Evolutionary conservation across 768 basidiomycete species (phyloP).

Genomic region (Clitopilus passeckerianus): DNA sequence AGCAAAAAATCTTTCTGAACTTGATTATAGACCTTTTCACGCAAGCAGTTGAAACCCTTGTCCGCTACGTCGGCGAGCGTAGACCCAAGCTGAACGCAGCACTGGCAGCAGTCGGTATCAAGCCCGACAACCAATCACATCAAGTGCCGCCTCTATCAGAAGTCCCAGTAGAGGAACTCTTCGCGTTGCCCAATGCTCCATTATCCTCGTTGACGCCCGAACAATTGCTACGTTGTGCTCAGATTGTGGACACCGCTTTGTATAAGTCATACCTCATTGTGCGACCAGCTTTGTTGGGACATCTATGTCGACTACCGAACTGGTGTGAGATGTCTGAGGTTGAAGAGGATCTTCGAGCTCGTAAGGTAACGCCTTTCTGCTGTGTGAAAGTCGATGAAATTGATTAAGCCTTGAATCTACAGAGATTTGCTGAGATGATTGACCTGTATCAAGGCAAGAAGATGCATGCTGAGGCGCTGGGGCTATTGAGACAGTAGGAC

Average conservation of each 20-base stretch:
- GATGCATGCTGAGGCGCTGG: constrained; percentile 89
- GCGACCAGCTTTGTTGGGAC: constrained; percentile 75
- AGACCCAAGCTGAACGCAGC: constrained; percentile 83
- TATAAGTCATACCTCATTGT: constrained; percentile 90
- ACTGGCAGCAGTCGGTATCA: constrained; percentile 63
- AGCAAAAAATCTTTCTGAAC: constrained; percentile 7
- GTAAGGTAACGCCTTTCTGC: constrained; percentile 47
- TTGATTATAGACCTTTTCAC: constrained; percentile 18
- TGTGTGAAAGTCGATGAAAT: background rate
- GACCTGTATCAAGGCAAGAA: constrained; percentile 92
- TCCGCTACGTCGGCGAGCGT: constrained; percentile 85
- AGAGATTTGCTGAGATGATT: constrained; percentile 92
- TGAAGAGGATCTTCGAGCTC: constrained; percentile 76
- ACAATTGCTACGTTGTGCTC: constrained; percentile 83
- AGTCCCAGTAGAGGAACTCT: constrained; percentile 68
- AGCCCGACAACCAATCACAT: constrained; percentile 63
- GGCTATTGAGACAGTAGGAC: constrained; percentile 78
- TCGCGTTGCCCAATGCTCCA: constrained; percentile 72
- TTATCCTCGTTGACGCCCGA: constrained; percentile 71
- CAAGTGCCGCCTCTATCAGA: constrained; percentile 67
- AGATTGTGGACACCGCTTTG: constrained; percentile 92
- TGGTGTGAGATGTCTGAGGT: constrained; percentile 98
- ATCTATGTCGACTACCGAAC: constrained; percentile 86
- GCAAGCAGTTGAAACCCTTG: constrained; percentile 81
- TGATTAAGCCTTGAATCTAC: constrained; percentile 1